phyloP scores from a whole-genome alignment of 108 stramenopile genomes.

The Conticribra guillardii region DNA sequence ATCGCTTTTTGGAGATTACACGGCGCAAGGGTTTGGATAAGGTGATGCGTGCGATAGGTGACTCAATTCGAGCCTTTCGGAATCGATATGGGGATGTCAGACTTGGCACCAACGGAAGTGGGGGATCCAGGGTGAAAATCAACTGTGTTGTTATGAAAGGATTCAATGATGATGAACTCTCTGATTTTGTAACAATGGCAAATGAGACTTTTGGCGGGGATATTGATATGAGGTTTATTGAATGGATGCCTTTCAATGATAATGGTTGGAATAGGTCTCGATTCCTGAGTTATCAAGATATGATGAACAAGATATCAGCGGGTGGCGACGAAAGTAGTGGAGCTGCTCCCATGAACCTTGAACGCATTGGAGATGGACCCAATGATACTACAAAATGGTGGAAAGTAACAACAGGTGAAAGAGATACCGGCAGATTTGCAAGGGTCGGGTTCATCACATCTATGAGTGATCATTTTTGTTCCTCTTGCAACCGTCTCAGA shows the following conservation, averaged over 20 bases:
- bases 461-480: constrained; percentile 98
- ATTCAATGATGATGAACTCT: constrained; percentile 89
- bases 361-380: constrained; percentile 73
- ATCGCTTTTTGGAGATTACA: constrained; percentile 88
- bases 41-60: constrained; percentile 77
- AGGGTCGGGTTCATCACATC: constrained; percentile 98
- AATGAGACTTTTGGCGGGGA: constrained; percentile 51
- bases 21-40: constrained; percentile 78
- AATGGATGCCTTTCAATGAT: constrained; percentile 99
- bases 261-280: constrained; percentile 87
- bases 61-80: constrained; percentile 42
- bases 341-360: constrained; percentile 32
- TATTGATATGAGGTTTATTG: constrained; percentile 96
- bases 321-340: background rate
- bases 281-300: constrained; percentile 89
- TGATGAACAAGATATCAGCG: constrained; percentile 56
- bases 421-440: background rate
- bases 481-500: constrained; percentile 95
- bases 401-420: constrained; percentile 41
- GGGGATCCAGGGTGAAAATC: constrained; percentile 79
- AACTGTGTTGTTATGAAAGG: constrained; percentile 97
- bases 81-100: constrained; percentile 41
- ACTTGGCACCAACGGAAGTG: constrained; percentile 26
- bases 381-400: constrained; percentile 99
- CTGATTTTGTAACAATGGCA: constrained; percentile 85